These are phyloP conservation scores for Eustoma russellianum DNA, from an alignment of 257 asterid genomes.

Conservation along the genomic window DNA sequence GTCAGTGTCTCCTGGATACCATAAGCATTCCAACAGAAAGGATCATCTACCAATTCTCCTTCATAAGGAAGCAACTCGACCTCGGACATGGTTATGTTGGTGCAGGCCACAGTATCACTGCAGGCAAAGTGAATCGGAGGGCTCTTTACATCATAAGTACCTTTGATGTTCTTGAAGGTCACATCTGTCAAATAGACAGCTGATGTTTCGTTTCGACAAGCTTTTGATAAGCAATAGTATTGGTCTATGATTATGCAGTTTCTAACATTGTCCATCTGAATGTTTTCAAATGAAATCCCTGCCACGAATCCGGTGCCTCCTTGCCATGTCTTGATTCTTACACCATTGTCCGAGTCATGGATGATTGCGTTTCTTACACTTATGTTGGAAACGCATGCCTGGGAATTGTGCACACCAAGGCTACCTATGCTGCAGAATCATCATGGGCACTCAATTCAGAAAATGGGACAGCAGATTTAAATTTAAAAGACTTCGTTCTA, in stretches of 20 bases:
- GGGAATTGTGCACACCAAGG: conserved; percentile 71
- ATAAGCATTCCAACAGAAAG: conserved; percentile 94
- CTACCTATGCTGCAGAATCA: conserved; percentile 71
- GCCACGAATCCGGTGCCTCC: conserved; percentile 90
- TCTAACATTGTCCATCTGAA: conserved; percentile 82
- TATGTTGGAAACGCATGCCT: conserved; percentile 80
- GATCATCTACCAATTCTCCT: conserved; percentile 79
- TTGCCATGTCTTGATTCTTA: conserved; percentile 94
- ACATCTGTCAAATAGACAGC: conserved; percentile 66
- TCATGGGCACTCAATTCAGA: too few species aligned
- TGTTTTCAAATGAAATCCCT: conserved; percentile 63
- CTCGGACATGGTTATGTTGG: conserved; percentile 88
- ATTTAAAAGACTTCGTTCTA: too few species aligned
- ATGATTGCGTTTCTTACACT: conserved; percentile 63
- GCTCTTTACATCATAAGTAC: conserved; percentile 73
- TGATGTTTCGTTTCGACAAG: conserved; percentile 66
- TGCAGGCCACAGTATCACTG: conserved; percentile 77
- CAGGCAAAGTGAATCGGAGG: conserved; percentile 97
- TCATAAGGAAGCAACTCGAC: conserved; percentile 79
- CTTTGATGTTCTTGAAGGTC: conserved; percentile 64
- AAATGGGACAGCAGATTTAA: too few species aligned
- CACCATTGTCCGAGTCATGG: conserved; percentile 70
- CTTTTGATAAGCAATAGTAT: conserved; percentile 79
- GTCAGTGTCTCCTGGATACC: conserved; percentile 82
- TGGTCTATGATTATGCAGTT: conserved; percentile 86